phyloP scores from a whole-genome alignment of 169 alveolate genomes.

The Cryptosporidium ubiquitum region DNA sequence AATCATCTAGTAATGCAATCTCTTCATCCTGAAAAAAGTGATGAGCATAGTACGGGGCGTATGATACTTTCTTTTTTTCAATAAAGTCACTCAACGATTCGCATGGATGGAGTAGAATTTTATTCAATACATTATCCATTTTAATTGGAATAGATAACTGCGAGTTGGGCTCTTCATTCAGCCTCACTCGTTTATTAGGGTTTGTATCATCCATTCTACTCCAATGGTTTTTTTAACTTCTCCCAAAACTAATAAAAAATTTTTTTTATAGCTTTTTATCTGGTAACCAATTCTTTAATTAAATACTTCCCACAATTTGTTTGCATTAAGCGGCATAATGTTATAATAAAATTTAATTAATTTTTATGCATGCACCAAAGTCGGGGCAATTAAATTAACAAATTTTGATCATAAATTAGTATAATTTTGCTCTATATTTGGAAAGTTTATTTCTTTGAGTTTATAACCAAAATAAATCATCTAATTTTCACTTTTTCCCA shows the following conservation, averaged over 20 bases:
- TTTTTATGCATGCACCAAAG: not conserved
- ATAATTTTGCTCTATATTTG: not conserved
- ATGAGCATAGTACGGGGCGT: constrained; percentile 44
- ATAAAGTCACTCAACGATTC: not conserved
- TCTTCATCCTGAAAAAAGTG: constrained; percentile 42
- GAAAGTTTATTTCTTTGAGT: too few relatives aligned
- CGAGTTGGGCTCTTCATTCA: constrained; percentile 6
- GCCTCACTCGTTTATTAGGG: not conserved
- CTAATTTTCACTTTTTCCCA: too few relatives aligned
- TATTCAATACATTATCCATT: constrained; percentile 15
- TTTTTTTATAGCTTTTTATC: not conserved
- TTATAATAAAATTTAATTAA: not conserved
- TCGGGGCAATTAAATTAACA: not conserved
- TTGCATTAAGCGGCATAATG: not conserved
- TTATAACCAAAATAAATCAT: too few relatives aligned
- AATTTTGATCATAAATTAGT: too few relatives aligned
- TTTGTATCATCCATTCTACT: constrained; percentile 4
- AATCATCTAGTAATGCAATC: constrained; percentile 25
- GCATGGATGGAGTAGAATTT: constrained; percentile 30
- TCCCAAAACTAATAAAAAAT: not conserved
- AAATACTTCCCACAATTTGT: not conserved
- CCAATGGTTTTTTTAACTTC: not conserved
- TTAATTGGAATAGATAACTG: constrained; percentile 1
- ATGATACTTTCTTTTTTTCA: not conserved
- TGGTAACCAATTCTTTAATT: not conserved